Conservation (phyloP, 345 rosid genomes). For the Nasturtium officinale region DNA sequence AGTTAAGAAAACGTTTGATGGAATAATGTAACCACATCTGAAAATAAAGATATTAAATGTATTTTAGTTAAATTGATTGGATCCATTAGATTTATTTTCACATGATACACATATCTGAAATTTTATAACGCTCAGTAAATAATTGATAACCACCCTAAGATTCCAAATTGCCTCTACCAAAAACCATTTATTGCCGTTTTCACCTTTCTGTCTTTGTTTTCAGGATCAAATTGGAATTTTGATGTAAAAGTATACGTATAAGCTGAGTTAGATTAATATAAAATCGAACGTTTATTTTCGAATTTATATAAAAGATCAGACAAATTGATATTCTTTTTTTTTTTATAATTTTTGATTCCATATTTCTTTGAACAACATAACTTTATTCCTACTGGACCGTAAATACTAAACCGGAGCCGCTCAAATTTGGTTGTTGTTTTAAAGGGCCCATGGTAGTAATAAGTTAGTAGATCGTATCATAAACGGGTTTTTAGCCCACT, state of each 20-base stretch:
- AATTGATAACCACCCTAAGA: conserved; percentile 16
- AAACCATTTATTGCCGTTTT: conserved; percentile 12
- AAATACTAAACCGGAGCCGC: background rate
- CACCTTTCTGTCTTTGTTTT: background rate
- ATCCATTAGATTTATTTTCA: background rate
- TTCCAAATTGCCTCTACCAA: conserved; percentile 29
- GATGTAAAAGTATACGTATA: too few relatives aligned
- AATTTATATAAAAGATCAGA: background rate
- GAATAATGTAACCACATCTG: background rate
- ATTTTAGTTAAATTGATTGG: background rate
- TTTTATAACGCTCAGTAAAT: background rate
- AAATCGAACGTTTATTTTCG: background rate
- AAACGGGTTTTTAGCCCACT: background rate
- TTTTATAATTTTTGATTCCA: background rate
- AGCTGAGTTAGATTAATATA: too few relatives aligned
- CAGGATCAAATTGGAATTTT: too few relatives aligned
- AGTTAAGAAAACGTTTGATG: background rate
- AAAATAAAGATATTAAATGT: background rate
- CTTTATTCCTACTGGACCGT: background rate
- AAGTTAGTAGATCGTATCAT: background rate
- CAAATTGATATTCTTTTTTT: too few relatives aligned
- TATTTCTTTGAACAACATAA: background rate
- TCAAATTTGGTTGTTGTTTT: background rate
- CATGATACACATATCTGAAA: conserved; percentile 11
- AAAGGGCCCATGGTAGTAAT: background rate